Percentiles rank a stretch among this genome's conserved stretches.
phyloP scores from a whole-genome alignment of 1,284 basidiomycete genomes.

The Peniophora sp. region DNA sequence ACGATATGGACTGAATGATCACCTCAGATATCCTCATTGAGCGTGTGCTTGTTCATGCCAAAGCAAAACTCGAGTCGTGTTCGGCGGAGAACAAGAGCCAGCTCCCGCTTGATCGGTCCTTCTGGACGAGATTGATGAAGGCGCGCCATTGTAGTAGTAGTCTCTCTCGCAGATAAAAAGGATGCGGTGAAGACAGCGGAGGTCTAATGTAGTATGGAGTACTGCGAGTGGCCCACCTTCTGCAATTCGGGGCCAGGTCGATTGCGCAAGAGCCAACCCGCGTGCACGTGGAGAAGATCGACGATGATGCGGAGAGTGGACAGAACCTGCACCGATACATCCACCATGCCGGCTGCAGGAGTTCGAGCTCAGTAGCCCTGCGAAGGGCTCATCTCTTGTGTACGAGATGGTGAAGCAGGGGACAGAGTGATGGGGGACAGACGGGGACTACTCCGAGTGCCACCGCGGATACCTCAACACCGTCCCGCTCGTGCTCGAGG shows the following conservation, averaged over 20 bases:
- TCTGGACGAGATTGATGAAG: constrained; percentile 60
- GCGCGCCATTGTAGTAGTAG: constrained; percentile 83
- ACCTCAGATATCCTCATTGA: constrained; percentile 57
- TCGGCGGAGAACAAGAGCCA: constrained; percentile 37
- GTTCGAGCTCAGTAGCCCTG: no score
- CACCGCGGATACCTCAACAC: constrained; percentile 89
- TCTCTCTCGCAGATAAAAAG: no score
- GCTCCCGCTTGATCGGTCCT: constrained; percentile 67
- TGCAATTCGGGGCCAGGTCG: no score
- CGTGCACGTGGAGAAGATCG: no score
- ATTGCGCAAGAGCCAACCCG: no score
- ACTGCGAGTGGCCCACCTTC: no score
- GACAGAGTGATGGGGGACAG: constrained; percentile 29
- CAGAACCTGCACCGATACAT: no score
- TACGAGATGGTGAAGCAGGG: constrained; percentile 63
- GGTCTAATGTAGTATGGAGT: constrained; percentile 90
- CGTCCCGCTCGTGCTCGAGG: constrained; percentile 82
- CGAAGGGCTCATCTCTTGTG: no score
- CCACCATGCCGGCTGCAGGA: no score
- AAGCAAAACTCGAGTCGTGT: constrained; percentile 47
- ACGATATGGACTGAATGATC: constrained; percentile 3
- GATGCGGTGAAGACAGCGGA: no score
- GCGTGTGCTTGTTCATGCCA: constrained; percentile 52
- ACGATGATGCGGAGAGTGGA: no score
- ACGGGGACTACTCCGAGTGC: constrained; percentile 86